phyloP scores from a whole-genome alignment of 1,284 basidiomycete species.

The Trichosporon sp. region DNA sequence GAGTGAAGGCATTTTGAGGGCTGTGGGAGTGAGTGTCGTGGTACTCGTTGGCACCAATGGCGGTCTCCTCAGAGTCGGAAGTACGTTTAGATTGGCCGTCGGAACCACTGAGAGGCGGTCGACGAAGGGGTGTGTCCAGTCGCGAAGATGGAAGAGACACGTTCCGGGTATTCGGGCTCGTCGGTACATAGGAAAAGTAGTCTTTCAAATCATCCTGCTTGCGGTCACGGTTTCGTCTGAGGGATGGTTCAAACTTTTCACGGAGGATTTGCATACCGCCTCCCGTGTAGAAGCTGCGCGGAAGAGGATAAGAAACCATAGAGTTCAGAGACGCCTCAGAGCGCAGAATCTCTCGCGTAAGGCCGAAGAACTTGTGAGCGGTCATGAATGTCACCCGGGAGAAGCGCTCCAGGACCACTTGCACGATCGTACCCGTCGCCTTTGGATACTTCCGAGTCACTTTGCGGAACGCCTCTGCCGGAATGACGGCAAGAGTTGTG shows the following conservation, averaged over 20 bases:
- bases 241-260: conserved; percentile 66
- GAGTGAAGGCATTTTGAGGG: not conserved
- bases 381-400: conserved; percentile 91
- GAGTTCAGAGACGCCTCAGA: conserved; percentile 97
- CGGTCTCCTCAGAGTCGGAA: conserved; percentile 26
- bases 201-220: conserved; percentile 35
- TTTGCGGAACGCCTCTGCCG: conserved; percentile 85
- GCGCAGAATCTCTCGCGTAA: conserved; percentile 92
- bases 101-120: not conserved
- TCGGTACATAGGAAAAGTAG: conserved; percentile 53
- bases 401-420: conserved; percentile 73
- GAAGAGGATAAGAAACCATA: conserved; percentile 91
- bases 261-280: conserved; percentile 86
- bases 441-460: conserved; percentile 92
- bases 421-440: conserved; percentile 92
- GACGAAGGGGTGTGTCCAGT: not conserved
- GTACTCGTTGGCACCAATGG: conserved; percentile 2
- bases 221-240: not conserved
- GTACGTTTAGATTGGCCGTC: conserved; percentile 1
- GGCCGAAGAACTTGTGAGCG: conserved; percentile 91
- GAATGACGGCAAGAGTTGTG: conserved; percentile 96
- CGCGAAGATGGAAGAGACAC: not conserved
- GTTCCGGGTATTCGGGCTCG: conserved; percentile 38
- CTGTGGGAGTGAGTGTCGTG: conserved; percentile 1
- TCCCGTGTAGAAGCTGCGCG: conserved; percentile 87